phyloP scores from a whole-genome alignment of 768 basidiomycete species.

The Mycena amicta region DNA sequence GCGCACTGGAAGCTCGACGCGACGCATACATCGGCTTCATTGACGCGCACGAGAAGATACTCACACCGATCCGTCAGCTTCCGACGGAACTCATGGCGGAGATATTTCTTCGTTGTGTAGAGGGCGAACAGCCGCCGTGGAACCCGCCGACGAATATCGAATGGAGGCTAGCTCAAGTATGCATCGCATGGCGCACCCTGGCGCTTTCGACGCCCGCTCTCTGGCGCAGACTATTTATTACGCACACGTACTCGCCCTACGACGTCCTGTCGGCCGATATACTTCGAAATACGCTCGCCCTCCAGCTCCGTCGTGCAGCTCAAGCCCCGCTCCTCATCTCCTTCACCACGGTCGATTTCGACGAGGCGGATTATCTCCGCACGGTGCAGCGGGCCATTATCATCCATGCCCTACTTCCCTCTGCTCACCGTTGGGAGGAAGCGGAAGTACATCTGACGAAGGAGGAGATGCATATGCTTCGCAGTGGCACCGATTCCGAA shows the following conservation, averaged over 20 bases:
- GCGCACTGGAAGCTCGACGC: too few relatives aligned
- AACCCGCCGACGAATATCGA: background rate
- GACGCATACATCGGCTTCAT: too few relatives aligned
- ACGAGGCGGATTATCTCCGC: background rate
- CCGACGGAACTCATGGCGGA: background rate
- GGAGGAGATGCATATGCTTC: background rate
- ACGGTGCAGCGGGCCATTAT: background rate
- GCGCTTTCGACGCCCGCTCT: background rate
- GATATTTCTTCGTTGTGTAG: background rate
- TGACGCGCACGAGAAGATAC: too few relatives aligned
- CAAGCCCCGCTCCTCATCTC: background rate
- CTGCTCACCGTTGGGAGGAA: background rate
- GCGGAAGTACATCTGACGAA: background rate
- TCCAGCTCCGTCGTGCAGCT: background rate
- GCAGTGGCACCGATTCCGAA: background rate
- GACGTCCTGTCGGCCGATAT: background rate
- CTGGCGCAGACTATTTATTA: background rate
- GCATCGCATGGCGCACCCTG: background rate
- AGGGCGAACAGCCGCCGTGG: background rate
- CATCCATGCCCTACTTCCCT: background rate
- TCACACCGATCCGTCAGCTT: background rate
- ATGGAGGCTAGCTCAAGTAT: background rate
- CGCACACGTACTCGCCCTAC: background rate
- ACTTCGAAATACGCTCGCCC: background rate
- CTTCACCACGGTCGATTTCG: background rate